Evolutionary conservation across 2,329 filamentous ascomycete genomes (phyloP).

Genomic region (Polychaeton citri): DNA sequence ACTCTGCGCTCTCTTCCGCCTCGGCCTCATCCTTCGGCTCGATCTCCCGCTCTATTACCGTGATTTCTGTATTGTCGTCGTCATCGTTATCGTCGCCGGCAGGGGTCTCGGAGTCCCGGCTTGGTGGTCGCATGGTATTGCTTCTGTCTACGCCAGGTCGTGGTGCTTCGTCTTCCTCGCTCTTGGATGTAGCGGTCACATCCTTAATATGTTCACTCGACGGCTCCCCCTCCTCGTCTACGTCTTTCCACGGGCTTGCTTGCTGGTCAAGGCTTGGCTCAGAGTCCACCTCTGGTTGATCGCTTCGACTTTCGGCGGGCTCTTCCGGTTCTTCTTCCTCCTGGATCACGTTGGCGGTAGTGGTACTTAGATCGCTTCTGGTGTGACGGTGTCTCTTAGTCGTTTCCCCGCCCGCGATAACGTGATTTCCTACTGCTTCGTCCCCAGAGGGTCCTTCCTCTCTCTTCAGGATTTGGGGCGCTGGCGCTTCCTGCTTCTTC

Average conservation of each 20-base stretch:
- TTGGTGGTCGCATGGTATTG: neutral
- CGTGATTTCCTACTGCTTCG: slow-evolving; percentile 27
- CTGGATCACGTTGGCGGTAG: slow-evolving; percentile 70
- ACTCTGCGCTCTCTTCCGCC: slow-evolving; percentile 45
- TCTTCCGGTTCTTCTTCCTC: slow-evolving; percentile 54
- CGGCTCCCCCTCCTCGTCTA: slow-evolving; percentile 7
- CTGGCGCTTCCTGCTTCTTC: slow-evolving; percentile 5
- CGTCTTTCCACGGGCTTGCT: slow-evolving; percentile 1
- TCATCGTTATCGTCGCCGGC: slow-evolving; percentile 2
- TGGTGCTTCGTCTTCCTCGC: neutral
- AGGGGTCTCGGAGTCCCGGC: slow-evolving; percentile 1
- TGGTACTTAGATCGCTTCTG: slow-evolving; percentile 58
- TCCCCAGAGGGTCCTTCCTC: slow-evolving; percentile 15
- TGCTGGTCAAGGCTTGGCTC: neutral
- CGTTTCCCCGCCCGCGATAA: slow-evolving; percentile 48
- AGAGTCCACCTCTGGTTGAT: neutral
- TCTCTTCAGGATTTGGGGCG: slow-evolving; percentile 23
- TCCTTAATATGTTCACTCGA: slow-evolving; percentile 6
- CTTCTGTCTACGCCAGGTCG: neutral
- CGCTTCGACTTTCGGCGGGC: slow-evolving; percentile 1
- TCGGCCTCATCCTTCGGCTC: slow-evolving; percentile 12
- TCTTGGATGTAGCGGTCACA: slow-evolving; percentile 8
- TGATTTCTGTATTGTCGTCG: slow-evolving; percentile 3
- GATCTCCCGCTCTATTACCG: slow-evolving; percentile 10
- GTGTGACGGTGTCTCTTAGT: slow-evolving; percentile 75